Base-by-base conservation (phyloP, 2,329 filamentous ascomycete genomes). In the Cyphellophora europaea region DNA sequence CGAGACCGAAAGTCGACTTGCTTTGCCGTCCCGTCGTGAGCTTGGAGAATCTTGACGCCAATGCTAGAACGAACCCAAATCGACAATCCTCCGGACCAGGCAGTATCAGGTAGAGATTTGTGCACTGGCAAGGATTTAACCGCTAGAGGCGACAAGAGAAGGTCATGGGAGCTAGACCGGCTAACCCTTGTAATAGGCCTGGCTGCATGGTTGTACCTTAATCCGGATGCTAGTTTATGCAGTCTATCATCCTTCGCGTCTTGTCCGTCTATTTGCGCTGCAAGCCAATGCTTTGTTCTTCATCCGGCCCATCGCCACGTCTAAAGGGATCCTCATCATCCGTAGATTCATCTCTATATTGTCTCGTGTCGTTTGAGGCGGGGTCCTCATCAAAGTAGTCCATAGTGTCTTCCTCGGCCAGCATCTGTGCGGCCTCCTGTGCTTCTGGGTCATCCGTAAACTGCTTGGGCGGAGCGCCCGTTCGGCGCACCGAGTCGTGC, bases 261-360 rank as follows among this genome's bases (percentile, higher is more conserved):
- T 16, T 19, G 13, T 17, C 15, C 17, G 30, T 32, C 30, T 32
- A 32, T 32, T 19, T 19, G 33, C 43, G 38, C 27, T 66, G 62
- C 19, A 67, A 49, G 19, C 54, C 54, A 44, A 61, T 65, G 12
- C 54, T 49, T 19, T n/a, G n/a, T n/a, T 48, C 49, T 23, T 54
- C 45, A 23, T 43, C 47, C 12, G 23, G 44, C 12, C 45, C 52
- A 36, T 56, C 53, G 13, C 52, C 53, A 27, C 46, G 44, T 11
- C 43, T 37, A 43, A 66, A 65, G 28, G 63, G 55, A 47, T 69
- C 62, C 35, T 68, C 67, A 38, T 71, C 61, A 48, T 69, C 68
- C 13, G 63, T 66, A 43, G 69, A 72, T 18, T 71, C 67, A 36
- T 72, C 67, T 40, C 66, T 62, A 65, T 76, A 61, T 19, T 33